Evolutionary conservation across 805 yeast genomes (phyloP).

Genomic region (Schwanniomyces vanrijiae): DNA sequence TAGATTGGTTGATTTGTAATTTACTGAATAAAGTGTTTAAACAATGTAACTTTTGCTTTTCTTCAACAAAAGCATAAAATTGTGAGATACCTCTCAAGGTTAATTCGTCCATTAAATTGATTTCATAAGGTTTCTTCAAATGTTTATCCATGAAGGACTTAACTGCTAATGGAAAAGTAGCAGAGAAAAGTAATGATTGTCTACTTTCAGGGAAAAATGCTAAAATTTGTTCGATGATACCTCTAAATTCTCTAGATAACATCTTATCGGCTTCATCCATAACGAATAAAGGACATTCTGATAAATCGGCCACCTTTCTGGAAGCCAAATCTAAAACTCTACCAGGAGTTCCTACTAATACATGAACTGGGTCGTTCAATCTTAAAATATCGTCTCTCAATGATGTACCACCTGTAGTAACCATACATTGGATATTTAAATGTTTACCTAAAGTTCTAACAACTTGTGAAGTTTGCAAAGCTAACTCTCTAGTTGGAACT

Average conservation of each 20-base stretch:
- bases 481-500: conserved; percentile 97
- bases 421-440: conserved; percentile 91
- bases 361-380: conserved; percentile 89
- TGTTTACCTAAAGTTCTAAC: conserved; percentile 95
- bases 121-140: conserved; percentile 88
- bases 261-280: conserved; percentile 99
- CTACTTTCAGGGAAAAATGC: conserved; percentile 65
- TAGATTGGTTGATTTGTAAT: conserved; percentile 93
- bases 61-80: conserved; percentile 98
- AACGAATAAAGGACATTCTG: conserved; percentile 82
- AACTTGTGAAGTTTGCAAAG: conserved; percentile 95
- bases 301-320: conserved; percentile 81
- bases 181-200: conserved; percentile 87
- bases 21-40: conserved; percentile 92
- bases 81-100: conserved; percentile 96
- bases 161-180: conserved; percentile 94
- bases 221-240: conserved; percentile 83
- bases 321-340: conserved; percentile 93
- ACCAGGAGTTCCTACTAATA: conserved; percentile 97
- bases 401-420: conserved; percentile 96
- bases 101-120: conserved; percentile 95
- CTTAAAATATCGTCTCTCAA: conserved; percentile 92
- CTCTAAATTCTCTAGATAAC: conserved; percentile 86
- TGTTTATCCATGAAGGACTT: conserved; percentile 90
- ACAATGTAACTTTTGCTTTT: conserved; percentile 93